Conservation (phyloP, 768 basidiomycete genomes). For the Tricholoma saponaceum region DNA sequence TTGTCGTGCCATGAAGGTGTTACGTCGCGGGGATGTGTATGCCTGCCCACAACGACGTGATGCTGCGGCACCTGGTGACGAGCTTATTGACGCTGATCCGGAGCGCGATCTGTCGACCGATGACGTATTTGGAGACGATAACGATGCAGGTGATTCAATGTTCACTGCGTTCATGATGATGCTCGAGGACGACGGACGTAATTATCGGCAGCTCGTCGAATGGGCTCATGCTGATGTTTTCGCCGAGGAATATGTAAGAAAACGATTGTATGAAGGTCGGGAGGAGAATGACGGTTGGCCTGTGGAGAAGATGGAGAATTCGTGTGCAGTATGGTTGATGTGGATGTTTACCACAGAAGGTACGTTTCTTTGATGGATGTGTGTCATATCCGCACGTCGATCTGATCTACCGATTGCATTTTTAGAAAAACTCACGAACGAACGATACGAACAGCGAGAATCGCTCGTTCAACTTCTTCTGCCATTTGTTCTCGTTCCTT, state of each 20-base stretch:
- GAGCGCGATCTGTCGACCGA: not conserved
- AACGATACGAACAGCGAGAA: slow-evolving; percentile 23
- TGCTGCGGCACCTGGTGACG: not conserved
- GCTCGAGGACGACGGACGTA: slow-evolving; percentile 54
- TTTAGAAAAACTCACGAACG: slow-evolving; percentile 24
- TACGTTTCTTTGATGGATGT: slow-evolving; percentile 7
- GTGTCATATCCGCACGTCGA: not conserved
- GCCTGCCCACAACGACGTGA: not conserved
- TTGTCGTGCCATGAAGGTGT: slow-evolving; percentile 34
- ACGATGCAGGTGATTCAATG: slow-evolving; percentile 6
- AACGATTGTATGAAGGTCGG: slow-evolving; percentile 34
- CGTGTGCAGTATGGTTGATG: slow-evolving; percentile 50
- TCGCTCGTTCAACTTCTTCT: slow-evolving; percentile 30
- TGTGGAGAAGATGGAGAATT: slow-evolving; percentile 38
- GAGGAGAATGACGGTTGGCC: slow-evolving; percentile 43
- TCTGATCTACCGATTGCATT: not conserved
- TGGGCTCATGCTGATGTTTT: slow-evolving; percentile 39
- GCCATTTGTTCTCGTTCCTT: slow-evolving; percentile 46
- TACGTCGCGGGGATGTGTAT: slow-evolving; percentile 27
- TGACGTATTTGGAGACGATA: not conserved
- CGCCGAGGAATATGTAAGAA: slow-evolving; percentile 34
- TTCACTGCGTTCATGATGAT: slow-evolving; percentile 19
- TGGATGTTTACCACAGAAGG: slow-evolving; percentile 50
- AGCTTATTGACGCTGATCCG: too few species aligned
- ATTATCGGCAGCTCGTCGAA: slow-evolving; percentile 39